These are phyloP conservation scores for Rhexocercosporidium sp. DNA, from an alignment of 2,329 filamentous ascomycete species.

Conservation along the genomic window DNA sequence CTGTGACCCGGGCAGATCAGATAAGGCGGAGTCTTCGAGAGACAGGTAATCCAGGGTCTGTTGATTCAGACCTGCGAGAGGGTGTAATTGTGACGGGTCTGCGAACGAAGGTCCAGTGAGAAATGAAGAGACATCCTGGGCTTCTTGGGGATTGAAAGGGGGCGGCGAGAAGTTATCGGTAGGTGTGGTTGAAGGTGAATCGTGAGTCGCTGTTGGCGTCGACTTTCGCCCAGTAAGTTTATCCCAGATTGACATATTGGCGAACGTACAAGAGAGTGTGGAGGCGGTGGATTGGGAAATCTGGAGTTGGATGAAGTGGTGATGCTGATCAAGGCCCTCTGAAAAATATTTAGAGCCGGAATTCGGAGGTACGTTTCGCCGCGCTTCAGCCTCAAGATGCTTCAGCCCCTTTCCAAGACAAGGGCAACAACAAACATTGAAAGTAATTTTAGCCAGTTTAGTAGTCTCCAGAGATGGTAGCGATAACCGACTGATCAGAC, in stretches of 20 bases:
- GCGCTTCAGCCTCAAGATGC: not conserved
- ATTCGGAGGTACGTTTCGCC: constrained; percentile 5
- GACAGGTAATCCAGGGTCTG: constrained; percentile 94
- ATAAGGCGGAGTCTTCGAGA: constrained; percentile 89
- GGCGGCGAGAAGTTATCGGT: constrained; percentile 55
- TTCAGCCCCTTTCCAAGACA: not conserved
- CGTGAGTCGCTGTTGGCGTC: constrained; percentile 35
- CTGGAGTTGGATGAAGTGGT: not conserved
- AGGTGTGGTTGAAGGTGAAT: constrained; percentile 30
- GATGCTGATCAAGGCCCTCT: not conserved
- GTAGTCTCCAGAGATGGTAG: not conserved
- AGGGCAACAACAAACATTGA: not conserved
- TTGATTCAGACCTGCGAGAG: constrained; percentile 89
- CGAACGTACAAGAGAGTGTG: constrained; percentile 8
- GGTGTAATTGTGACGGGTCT: constrained; percentile 89
- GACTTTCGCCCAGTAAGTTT: constrained; percentile 45
- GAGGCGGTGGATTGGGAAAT: not conserved
- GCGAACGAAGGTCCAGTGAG: constrained; percentile 77
- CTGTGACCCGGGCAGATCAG: constrained; percentile 82
- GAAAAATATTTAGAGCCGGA: constrained; percentile 16
- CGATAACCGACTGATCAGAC: too few relatives aligned
- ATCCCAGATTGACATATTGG: constrained; percentile 47
- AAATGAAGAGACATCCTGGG: constrained; percentile 86
- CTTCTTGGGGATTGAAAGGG: constrained; percentile 73
- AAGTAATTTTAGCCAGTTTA: not conserved